These are phyloP conservation scores for Cyberlindnera nakhonratchasimensis DNA, from an alignment of 805 yeast species.

Conservation along the genomic window DNA sequence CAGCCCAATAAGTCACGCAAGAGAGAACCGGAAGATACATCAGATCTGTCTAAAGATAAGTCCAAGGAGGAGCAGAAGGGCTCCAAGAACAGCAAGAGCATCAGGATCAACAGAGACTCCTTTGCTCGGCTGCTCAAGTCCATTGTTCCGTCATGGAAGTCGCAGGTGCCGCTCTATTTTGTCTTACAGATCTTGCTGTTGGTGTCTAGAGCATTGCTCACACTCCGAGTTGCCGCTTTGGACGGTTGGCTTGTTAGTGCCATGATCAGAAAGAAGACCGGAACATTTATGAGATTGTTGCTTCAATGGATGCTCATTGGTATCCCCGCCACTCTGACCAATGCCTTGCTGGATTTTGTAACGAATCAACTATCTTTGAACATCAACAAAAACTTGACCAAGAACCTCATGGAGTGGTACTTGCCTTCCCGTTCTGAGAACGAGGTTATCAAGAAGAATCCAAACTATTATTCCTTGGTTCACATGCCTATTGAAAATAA, in stretches of 20 bases:
- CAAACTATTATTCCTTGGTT: slow-evolving; percentile 70
- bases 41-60: not conserved
- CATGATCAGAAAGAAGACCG: slow-evolving; percentile 66
- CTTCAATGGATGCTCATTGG: slow-evolving; percentile 81
- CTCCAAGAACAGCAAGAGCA: not conserved
- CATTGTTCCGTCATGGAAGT: slow-evolving; percentile 25
- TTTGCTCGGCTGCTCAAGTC: slow-evolving; percentile 16
- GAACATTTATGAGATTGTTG: slow-evolving; percentile 57
- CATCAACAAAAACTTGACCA: slow-evolving; percentile 63
- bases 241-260: slow-evolving; percentile 86
- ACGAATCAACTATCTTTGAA: slow-evolving; percentile 54
- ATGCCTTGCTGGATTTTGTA: slow-evolving; percentile 62
- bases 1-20: slow-evolving; percentile 8
- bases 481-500: slow-evolving; percentile 46
- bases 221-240: slow-evolving; percentile 78
- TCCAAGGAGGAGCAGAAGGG: slow-evolving; percentile 1
- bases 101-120: slow-evolving; percentile 15
- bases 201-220: slow-evolving; percentile 64
- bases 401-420: slow-evolving; percentile 62
- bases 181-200: slow-evolving; percentile 39
- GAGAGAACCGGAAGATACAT: not conserved
- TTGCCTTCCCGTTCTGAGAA: slow-evolving; percentile 49
- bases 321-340: slow-evolving; percentile 78
- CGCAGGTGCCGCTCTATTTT: slow-evolving; percentile 25
- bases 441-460: slow-evolving; percentile 39